phyloP scores from a whole-genome alignment of 2,329 filamentous ascomycete genomes.

The Lachnellula subtilissima region DNA sequence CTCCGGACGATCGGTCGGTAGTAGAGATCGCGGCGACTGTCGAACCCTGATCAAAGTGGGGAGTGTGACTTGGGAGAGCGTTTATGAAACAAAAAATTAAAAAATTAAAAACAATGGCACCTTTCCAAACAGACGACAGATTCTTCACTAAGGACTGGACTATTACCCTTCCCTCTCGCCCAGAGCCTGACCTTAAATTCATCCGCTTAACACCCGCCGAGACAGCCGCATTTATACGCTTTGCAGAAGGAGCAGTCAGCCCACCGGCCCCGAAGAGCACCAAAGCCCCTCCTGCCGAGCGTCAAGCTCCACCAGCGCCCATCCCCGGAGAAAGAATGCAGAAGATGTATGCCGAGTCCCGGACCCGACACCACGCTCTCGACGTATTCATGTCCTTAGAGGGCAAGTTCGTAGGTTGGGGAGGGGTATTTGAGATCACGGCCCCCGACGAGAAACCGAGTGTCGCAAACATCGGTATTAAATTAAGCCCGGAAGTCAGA shows the following conservation, averaged over 20 bases:
- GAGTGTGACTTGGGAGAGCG: too few species aligned
- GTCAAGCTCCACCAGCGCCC: not conserved
- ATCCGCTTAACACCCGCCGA: constrained; percentile 7
- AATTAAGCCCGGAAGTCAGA: not conserved
- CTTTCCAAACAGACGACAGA: constrained; percentile 6
- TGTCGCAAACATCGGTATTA: constrained; percentile 8
- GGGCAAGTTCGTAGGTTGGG: not conserved
- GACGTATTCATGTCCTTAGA: constrained; percentile 2
- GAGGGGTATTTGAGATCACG: not conserved
- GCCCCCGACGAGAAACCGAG: not conserved
- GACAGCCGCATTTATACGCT: not conserved
- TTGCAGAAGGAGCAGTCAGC: not conserved
- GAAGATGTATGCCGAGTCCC: not conserved
- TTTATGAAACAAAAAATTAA: not conserved
- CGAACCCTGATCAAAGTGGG: too few species aligned
- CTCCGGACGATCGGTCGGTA: too few species aligned
- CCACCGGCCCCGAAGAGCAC: too few species aligned
- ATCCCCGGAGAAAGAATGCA: constrained; percentile 3
- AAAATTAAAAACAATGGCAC: constrained; percentile 5
- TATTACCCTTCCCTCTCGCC: constrained; percentile 5
- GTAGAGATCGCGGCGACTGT: too few species aligned
- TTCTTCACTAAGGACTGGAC: constrained; percentile 16
- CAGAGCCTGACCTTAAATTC: constrained; percentile 12
- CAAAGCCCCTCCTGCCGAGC: too few species aligned
- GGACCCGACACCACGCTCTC: not conserved